Conservation (phyloP, 139 green algal species). For the Coelastrella sp. region DNA sequence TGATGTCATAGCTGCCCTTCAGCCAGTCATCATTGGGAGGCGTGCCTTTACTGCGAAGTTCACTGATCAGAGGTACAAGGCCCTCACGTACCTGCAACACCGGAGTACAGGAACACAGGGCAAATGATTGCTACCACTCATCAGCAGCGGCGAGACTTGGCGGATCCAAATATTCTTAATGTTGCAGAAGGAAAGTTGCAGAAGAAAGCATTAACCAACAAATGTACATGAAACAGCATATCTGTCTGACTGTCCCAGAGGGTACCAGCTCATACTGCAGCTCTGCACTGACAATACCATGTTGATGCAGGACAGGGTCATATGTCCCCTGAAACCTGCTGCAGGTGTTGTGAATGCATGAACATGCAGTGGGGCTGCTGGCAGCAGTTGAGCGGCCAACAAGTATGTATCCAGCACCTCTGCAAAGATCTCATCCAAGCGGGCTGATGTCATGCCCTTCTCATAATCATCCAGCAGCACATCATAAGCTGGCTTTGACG, state of each 20-base stretch:
- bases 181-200: too few relatives aligned
- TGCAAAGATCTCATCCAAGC: slow-evolving; percentile 88
- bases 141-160: too few relatives aligned
- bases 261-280: too few relatives aligned
- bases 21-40: slow-evolving; percentile 58
- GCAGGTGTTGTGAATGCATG: too few relatives aligned
- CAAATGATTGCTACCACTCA: too few relatives aligned
- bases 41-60: slow-evolving; percentile 59
- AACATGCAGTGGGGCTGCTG: background rate
- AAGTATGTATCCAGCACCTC: slow-evolving; percentile 50
- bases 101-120: background rate
- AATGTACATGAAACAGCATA: too few relatives aligned
- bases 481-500: slow-evolving; percentile 75
- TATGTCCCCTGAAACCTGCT: too few relatives aligned
- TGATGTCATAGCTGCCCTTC: slow-evolving; percentile 65
- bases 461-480: slow-evolving; percentile 92
- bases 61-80: slow-evolving; percentile 77
- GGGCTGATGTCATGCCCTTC: slow-evolving; percentile 78
- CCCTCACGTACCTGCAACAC: slow-evolving; percentile 69
- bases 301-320: too few relatives aligned
- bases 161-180: too few relatives aligned
- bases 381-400: background rate
- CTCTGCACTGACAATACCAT: too few relatives aligned
- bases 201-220: too few relatives aligned
- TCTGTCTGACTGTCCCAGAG: too few relatives aligned